These are phyloP conservation scores for Sarocladium brachiariae DNA, from an alignment of 2,329 filamentous ascomycete genomes.

Conservation along the genomic window DNA sequence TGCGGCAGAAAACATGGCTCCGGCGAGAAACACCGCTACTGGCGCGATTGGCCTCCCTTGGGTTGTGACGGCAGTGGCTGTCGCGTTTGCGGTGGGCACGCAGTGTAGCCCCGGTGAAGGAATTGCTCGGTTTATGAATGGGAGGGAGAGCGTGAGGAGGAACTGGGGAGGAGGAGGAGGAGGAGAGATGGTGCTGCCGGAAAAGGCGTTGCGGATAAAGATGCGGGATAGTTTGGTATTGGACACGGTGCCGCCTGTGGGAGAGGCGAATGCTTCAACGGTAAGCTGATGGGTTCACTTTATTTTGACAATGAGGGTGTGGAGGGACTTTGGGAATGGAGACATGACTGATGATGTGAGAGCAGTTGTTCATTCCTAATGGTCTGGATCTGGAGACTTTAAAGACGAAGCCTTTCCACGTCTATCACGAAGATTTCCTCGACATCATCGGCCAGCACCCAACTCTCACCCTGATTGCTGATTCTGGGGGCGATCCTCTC, in stretches of 20 bases:
- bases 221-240: slow-evolving; percentile 20
- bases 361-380: slow-evolving; percentile 26
- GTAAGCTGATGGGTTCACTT: slow-evolving; percentile 20
- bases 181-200: neutral
- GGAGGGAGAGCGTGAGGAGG: neutral
- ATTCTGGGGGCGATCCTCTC: slow-evolving; percentile 35
- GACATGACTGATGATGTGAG: neutral
- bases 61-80: neutral
- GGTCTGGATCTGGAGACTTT: slow-evolving; percentile 32
- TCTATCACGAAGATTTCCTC: slow-evolving; percentile 45
- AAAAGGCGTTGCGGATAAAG: neutral
- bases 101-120: neutral
- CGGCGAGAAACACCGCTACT: neutral
- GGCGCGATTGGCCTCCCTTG: neutral
- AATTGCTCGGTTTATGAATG: neutral
- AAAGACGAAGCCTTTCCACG: slow-evolving; percentile 29
- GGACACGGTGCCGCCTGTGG: slow-evolving; percentile 28
- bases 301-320: neutral
- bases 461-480: slow-evolving; percentile 41
- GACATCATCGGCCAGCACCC: slow-evolving; percentile 42
- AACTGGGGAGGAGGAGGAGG: neutral
- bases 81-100: slow-evolving; percentile 3
- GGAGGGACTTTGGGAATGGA: neutral
- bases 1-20: neutral
- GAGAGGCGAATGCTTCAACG: slow-evolving; percentile 27